A percentile compares a stretch with the other conserved stretches of the same genome.
phyloP scores from a whole-genome alignment of 441 rosid genomes.

The Populus hybrid region DNA sequence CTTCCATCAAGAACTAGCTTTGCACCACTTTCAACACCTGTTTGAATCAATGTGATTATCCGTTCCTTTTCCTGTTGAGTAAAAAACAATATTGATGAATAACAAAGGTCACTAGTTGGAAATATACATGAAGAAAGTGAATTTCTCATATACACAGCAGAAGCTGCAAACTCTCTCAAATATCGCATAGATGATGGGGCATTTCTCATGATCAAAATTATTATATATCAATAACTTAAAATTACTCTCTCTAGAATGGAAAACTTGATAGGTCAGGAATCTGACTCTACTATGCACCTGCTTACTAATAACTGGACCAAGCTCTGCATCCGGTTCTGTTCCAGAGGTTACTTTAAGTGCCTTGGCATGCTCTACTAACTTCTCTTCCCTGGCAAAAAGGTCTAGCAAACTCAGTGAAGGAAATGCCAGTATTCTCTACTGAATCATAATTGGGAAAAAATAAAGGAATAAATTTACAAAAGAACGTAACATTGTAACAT shows the following conservation, averaged over 20 bases:
- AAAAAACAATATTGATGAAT: constrained; percentile 8
- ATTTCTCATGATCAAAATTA: background rate
- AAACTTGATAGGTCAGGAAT: background rate
- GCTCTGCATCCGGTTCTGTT: constrained; percentile 73
- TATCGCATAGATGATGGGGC: background rate
- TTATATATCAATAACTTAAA: background rate
- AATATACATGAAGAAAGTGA: background rate
- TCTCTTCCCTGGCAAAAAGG: constrained; percentile 55
- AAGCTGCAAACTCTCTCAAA: constrained; percentile 1
- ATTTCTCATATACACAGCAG: background rate
- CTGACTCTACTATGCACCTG: constrained; percentile 39
- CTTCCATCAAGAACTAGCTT: constrained; percentile 83
- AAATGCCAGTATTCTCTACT: background rate
- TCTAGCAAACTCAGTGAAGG: constrained; percentile 6
- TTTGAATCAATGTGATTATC: constrained; percentile 62
- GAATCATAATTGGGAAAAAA: background rate
- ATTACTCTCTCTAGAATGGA: background rate
- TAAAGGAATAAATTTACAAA: background rate
- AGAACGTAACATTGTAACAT: background rate
- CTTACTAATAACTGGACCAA: constrained; percentile 86
- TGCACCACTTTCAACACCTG: constrained; percentile 76
- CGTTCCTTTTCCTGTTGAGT: constrained; percentile 72
- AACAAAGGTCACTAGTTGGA: background rate
- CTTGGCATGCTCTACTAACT: constrained; percentile 68
- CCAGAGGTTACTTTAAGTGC: constrained; percentile 83